Conservation (phyloP, 345 rosid species). For the Aethionema arabicum region DNA sequence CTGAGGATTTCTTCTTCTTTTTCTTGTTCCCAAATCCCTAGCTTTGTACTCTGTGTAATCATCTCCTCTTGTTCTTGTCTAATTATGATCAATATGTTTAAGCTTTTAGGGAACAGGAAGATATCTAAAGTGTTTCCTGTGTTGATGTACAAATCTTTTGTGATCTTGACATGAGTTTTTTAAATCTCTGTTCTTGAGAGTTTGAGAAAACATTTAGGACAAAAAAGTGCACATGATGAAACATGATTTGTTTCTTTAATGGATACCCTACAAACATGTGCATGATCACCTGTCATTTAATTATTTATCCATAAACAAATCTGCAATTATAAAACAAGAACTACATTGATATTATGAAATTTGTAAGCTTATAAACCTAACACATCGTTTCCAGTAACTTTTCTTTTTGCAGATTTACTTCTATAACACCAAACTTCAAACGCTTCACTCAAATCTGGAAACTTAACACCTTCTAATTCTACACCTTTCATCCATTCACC, state of each 20-base stretch:
- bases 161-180: constrained; percentile 7
- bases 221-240: no score
- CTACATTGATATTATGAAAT: no score
- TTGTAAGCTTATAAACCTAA: constrained; percentile 29
- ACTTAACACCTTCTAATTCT: constrained; percentile 49
- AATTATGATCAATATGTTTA: background rate
- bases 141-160: background rate
- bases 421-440: constrained; percentile 96
- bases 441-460: constrained; percentile 90
- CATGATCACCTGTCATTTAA: no score
- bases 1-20: constrained; percentile 28
- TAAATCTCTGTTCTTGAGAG: background rate
- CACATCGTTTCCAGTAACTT: constrained; percentile 64
- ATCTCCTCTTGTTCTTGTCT: no score
- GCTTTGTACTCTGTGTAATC: background rate
- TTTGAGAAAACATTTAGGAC: background rate
- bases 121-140: background rate
- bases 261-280: no score
- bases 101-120: background rate
- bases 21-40: background rate
- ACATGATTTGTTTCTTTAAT: no score
- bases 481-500: constrained; percentile 76
- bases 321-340: no score
- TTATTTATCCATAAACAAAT: no score
- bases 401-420: constrained; percentile 90